Base-by-base conservation (phyloP, 1,284 basidiomycete species). In the Trametes sp. region DNA sequence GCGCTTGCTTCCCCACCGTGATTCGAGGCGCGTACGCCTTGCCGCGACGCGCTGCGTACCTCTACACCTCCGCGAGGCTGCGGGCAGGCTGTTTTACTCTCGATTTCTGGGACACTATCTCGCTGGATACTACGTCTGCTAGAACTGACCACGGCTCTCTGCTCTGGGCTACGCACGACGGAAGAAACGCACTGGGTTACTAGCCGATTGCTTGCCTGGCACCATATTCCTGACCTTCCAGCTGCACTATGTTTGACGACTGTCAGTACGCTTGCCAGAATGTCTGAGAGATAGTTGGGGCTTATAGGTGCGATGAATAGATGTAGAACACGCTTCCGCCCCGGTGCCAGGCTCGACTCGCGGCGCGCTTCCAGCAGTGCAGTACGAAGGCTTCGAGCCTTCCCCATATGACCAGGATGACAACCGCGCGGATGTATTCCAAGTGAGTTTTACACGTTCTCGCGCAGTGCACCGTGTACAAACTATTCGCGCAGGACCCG, bases 351-450 rank as follows among this genome's bases (percentile, higher is more conserved):
- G 74, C 46, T 76, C 77, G 9, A 66, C 76, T 48, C 71, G 76
- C 2, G 76, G 78, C 50, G 82, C 84, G 1, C 75, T 87, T 24
- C 83, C 86, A 6, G 76, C 86, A 45, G 77, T 95, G 35, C 87
- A 91, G 57, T 95, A 92, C 72, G 91, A 96, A 73, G 95, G 94
- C 13, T 96, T 95, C 72, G 95, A 96, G 76, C 84, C 86, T 24
- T 87, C 87, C 26, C 83, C 87, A 4, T 83, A 84, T 66, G 83
- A 84, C 33, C 74, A 78, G 52, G 81, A 85, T 67, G 84, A 87
- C 68, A 69, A 74, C 36, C 76, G 76, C 53, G 78, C 76, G 24
- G 82, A 82, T 55, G 71, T 78, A 23, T 55, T 75, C 49, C 83
- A 86, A 67, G 84, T 77, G 51, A 58, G 63, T 58, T 56, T 60